A percentile compares a stretch with the other conserved stretches of the same genome.
Evolutionary conservation across 2,329 filamentous ascomycete genomes (phyloP).

Genomic region (Endothia cerciana): DNA sequence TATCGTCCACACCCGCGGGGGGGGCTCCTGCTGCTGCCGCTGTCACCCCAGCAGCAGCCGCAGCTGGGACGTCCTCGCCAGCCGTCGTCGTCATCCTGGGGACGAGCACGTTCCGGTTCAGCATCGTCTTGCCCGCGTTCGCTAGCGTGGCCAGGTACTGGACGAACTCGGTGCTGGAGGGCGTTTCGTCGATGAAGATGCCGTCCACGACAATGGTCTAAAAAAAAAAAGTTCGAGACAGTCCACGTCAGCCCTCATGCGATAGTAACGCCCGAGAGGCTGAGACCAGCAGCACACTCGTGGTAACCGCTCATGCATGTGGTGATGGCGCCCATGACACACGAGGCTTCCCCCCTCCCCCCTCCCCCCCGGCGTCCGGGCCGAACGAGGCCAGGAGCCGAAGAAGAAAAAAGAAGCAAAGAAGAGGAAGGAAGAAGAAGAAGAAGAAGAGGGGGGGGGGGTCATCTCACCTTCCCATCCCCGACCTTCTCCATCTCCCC

Average conservation of each 20-base stretch:
- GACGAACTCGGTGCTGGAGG: slow-evolving; percentile 34
- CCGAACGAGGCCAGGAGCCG: no score
- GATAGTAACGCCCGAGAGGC: background rate
- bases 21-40: no score
- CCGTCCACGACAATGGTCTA: slow-evolving; percentile 45
- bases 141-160: slow-evolving; percentile 35
- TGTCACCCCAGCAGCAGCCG: background rate
- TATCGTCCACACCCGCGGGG: background rate
- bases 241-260: background rate
- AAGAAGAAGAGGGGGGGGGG: background rate
- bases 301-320: background rate
- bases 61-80: background rate
- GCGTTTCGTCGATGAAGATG: slow-evolving; percentile 55
- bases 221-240: background rate
- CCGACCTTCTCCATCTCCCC: slow-evolving; percentile 29
- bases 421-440: background rate
- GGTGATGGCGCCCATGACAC: background rate
- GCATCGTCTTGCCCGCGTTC: slow-evolving; percentile 23
- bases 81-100: background rate
- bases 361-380: no score
- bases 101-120: slow-evolving; percentile 23
- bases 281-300: slow-evolving; percentile 1
- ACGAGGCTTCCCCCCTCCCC: no score
- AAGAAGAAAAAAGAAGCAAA: background rate
- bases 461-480: slow-evolving; percentile 23